Base-by-base conservation (phyloP, 169 alveolate species). In the Cryptosporidium xiaoi region DNA sequence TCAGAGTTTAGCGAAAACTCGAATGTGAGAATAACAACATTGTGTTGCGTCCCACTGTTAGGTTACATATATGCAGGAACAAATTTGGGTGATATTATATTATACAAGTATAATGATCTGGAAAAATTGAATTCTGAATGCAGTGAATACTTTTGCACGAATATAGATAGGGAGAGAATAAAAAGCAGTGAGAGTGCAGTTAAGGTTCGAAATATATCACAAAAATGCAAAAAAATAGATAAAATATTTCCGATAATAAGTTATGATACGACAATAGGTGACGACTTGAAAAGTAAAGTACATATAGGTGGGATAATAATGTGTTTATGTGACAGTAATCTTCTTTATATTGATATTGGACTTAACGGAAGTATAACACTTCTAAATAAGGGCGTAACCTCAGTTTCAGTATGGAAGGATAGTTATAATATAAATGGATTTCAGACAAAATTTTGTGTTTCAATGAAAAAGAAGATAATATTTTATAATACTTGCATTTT, bases 1-100 rank as follows among this genome's bases (percentile, higher is more conserved):
- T 77, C 87, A 18, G 87, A 77, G 44, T 77, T 77, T 77, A 60
- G 77, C 27, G 87, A 77, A 31, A 77, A 77, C 24, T 29, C 69
- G 3, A 62, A 62, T 40, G 48, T 56, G 48, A 77, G n/a, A 60
- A 77, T 77, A 40, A 77, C 87, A n/a, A 34, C 87, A 18, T 12
- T 77, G 29, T 77, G 87, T 24, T 77, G 64, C 40, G 64, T 77
- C 12, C 87, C 87, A 18, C n/a, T 69, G 18, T 12, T 60, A 58
- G 87, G 87, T n/a, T 77, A 77, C 51, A 77, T 77, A 20, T 77
- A 77, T 77, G 69, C 71, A 60, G 87, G 87, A 27, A 77, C 87
- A 2, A 62, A 77, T 56, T 44, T 62, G 18, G 87, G 87, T 1
- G 87, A 77, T 77, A 77, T 77, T 10, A 27, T 77, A 15, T 44